phyloP scores from a whole-genome alignment of 2,329 filamentous ascomycete genomes.

The Colletotrichum sp. region DNA sequence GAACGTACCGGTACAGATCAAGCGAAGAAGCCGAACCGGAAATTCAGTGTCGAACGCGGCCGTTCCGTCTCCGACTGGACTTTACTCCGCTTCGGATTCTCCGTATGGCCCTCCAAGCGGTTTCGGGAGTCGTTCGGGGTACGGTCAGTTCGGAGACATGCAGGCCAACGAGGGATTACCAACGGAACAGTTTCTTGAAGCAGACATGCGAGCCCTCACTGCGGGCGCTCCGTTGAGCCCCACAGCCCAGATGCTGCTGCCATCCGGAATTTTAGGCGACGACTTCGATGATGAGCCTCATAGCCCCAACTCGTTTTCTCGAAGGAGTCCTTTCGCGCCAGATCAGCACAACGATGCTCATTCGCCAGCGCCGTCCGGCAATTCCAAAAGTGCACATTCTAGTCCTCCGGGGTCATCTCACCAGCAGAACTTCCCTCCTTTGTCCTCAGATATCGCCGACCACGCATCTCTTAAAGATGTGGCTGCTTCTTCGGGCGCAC shows the following conservation, averaged over 20 bases:
- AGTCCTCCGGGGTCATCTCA: slow-evolving; percentile 67
- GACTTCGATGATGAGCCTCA: slow-evolving; percentile 64
- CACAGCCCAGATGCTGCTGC: slow-evolving; percentile 75
- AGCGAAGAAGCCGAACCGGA: slow-evolving; percentile 53
- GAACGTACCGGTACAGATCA: slow-evolving; percentile 43
- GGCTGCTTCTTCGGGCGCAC: slow-evolving; percentile 45
- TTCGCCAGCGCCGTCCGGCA: slow-evolving; percentile 65
- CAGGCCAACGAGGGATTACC: slow-evolving; percentile 36
- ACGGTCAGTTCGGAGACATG: slow-evolving; percentile 58
- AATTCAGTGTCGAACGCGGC: slow-evolving; percentile 49
- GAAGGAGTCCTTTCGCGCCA: slow-evolving; percentile 40
- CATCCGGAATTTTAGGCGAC: slow-evolving; percentile 70
- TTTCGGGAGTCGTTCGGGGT: slow-evolving; percentile 55
- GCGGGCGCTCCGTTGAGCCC: slow-evolving; percentile 77
- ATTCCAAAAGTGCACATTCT: slow-evolving; percentile 61
- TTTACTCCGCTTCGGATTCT: slow-evolving; percentile 43
- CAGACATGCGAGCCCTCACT: slow-evolving; percentile 64
- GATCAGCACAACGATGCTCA: slow-evolving; percentile 53
- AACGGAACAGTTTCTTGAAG: slow-evolving; percentile 58
- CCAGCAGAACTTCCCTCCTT: slow-evolving; percentile 60
- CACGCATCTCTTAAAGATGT: slow-evolving; percentile 42
- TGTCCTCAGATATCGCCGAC: slow-evolving; percentile 50
- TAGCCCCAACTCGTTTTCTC: slow-evolving; percentile 39
- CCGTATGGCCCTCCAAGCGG: slow-evolving; percentile 56
- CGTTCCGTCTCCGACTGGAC: slow-evolving; percentile 42